A percentile compares a stretch with the other conserved stretches of the same genome.
Evolutionary conservation across 164 flowering plant species (phyloP).

Genomic region (Litsea cubeba): DNA sequence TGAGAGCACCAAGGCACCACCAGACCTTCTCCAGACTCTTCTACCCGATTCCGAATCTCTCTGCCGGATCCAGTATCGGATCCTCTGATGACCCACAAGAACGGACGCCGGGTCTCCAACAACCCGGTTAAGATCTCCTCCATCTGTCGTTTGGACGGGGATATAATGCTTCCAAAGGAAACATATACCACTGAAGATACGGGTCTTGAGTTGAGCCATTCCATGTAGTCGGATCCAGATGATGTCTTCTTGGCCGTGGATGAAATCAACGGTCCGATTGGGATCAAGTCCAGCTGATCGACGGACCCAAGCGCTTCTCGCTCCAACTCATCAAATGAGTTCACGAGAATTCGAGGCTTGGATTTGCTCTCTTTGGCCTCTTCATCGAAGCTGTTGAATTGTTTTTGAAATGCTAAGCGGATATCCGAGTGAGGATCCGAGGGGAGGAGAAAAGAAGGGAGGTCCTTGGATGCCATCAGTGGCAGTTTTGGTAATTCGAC

Average conservation of each 20-base stretch:
- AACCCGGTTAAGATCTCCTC: slow-evolving; percentile 24
- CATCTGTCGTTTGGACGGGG: slow-evolving; percentile 14
- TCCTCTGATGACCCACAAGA: slow-evolving; percentile 29
- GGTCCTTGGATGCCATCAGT: slow-evolving; percentile 14
- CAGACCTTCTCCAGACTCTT: slow-evolving; percentile 4
- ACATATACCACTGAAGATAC: slow-evolving; percentile 35
- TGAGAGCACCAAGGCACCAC: slow-evolving; percentile 51
- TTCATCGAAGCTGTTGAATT: neutral
- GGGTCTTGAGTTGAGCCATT: slow-evolving; percentile 28
- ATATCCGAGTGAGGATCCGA: slow-evolving; percentile 13
- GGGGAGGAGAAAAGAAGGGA: slow-evolving; percentile 33
- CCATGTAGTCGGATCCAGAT: slow-evolving; percentile 1
- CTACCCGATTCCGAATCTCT: neutral
- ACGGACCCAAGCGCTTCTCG: slow-evolving; percentile 29
- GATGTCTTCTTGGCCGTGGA: slow-evolving; percentile 10
- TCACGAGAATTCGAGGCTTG: slow-evolving; percentile 28
- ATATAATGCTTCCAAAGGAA: slow-evolving; percentile 27
- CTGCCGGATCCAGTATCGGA: neutral
- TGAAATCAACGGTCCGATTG: slow-evolving; percentile 56
- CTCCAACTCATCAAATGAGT: slow-evolving; percentile 49
- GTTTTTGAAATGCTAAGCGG: neutral
- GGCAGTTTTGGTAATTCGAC: slow-evolving; percentile 35
- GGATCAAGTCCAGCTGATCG: slow-evolving; percentile 15
- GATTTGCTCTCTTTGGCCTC: neutral
- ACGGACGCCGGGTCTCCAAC: slow-evolving; percentile 5